Conservation (phyloP, 2,329 filamentous ascomycete genomes). For the Calonectria pseudoreteaudii region DNA sequence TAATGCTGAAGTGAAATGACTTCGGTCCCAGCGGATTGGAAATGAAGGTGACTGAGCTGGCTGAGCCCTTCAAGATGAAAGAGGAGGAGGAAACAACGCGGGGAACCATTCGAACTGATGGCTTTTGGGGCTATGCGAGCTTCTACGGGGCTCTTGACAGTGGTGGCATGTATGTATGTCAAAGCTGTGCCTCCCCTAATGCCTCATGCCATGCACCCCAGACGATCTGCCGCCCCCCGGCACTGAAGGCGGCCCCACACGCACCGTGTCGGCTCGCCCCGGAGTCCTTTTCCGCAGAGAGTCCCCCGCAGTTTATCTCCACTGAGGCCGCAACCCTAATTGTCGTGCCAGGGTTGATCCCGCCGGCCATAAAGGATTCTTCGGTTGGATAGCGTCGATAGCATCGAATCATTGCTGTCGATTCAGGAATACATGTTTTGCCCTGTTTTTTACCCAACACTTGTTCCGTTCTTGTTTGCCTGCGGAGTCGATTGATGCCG, state of each 20-base stretch:
- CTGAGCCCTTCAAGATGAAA: neutral
- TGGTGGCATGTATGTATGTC: conserved; percentile 3
- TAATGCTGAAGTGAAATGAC: neutral
- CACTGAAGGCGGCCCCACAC: conserved; percentile 10
- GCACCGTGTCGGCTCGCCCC: conserved; percentile 12
- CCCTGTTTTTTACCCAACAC: neutral
- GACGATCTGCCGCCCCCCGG: conserved; percentile 7
- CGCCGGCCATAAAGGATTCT: neutral
- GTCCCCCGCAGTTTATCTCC: conserved; percentile 11
- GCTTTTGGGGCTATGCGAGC: neutral
- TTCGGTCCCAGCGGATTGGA: neutral
- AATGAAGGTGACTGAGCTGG: neutral
- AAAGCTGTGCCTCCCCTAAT: conserved; percentile 7
- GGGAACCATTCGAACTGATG: neutral
- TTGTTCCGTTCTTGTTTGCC: neutral
- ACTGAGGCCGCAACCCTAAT: conserved; percentile 13
- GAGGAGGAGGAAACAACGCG: neutral
- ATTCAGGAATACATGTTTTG: neutral
- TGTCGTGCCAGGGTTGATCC: conserved; percentile 6
- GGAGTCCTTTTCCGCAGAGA: conserved; percentile 6
- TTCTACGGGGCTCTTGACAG: neutral
- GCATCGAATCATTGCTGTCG: neutral
- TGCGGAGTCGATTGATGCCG: neutral
- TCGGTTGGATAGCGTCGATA: neutral
- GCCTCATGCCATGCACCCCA: conserved; percentile 12